Evolutionary conservation across 495 filamentous ascomycete species (phyloP), one percentile per base, ranked within the genome.

Genomic region (Penicillium alfredii): DNA sequence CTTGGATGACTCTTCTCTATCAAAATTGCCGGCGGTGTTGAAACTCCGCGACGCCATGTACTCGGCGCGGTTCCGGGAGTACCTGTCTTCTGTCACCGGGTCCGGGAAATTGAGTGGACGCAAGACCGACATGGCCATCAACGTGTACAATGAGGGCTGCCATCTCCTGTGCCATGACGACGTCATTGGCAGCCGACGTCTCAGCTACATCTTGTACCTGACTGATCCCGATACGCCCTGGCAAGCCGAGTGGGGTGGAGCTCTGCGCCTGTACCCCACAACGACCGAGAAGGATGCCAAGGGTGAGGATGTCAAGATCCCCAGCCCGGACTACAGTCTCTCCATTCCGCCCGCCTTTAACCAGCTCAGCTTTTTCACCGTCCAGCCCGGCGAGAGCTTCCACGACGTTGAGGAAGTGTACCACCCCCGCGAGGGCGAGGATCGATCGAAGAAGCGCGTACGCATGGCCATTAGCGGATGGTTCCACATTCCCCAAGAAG

Each of bases 71-170:
- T 99, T 97, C 69, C 82, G 92, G 47, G 74, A 84, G 61, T 96
- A 90, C 60, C 72, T 96, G 36, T 84, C 87, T 15, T 70, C 73
- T 20, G 80, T 97, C 45, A 92, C 90, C 8, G 80, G 80, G 39
- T 85, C 87, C 22, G 88, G 89, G 6, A 76, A 82, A 33, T 64
- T 99, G 52, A 94, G 86, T 52, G 92, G 93, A 2, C 77, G 74
- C 61, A 99, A 96, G 72, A 96, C 92, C 18, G 92, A 99, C 63
- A 97, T 97, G 93, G 92, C 92, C 25, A 94, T 99, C 68, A 99
- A 97, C 61, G 78, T 97, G 25, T 99, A 99, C 59, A 94, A 86
- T 1, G 92, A 93, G 31, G 89, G 90, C 11, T 94, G 89, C 52
- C 92, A 95, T 62, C 73, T 99, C 3, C 69, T 99, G 28, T 95